Conservation (phyloP, 2,329 filamentous ascomycete species). For the Tolypocladium tundrense region DNA sequence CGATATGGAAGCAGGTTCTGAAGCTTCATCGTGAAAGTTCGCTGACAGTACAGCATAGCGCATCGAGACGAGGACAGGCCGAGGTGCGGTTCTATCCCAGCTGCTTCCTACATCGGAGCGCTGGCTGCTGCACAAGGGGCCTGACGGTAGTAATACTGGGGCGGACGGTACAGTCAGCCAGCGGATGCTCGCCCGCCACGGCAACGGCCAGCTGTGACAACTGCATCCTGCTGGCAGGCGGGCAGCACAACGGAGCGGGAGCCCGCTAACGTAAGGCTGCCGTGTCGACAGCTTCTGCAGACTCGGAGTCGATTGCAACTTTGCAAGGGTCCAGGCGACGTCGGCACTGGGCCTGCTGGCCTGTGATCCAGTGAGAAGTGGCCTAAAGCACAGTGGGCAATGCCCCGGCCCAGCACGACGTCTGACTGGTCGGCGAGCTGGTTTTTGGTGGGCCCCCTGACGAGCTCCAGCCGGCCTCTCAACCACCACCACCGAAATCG, state of each 20-base stretch:
- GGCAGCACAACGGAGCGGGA: neutral
- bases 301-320: neutral
- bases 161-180: neutral
- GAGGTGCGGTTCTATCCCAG: no score
- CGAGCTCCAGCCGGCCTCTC: neutral
- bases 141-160: neutral
- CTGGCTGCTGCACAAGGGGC: neutral
- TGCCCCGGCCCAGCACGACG: neutral
- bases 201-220: neutral
- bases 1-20: neutral
- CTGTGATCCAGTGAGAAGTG: neutral
- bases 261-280: neutral
- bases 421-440: neutral
- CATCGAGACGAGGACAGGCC: no score
- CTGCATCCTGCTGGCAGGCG: no score
- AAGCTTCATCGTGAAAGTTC: neutral
- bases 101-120: neutral
- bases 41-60: no score
- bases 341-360: neutral
- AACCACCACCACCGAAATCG: slow-evolving; percentile 3
- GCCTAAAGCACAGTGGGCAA: neutral
- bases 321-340: neutral
- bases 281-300: neutral
- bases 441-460: neutral
- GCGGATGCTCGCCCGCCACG: neutral